Evolutionary conservation across 2,329 filamentous ascomycete genomes (phyloP).

Genomic region (Aphanocladium album): DNA sequence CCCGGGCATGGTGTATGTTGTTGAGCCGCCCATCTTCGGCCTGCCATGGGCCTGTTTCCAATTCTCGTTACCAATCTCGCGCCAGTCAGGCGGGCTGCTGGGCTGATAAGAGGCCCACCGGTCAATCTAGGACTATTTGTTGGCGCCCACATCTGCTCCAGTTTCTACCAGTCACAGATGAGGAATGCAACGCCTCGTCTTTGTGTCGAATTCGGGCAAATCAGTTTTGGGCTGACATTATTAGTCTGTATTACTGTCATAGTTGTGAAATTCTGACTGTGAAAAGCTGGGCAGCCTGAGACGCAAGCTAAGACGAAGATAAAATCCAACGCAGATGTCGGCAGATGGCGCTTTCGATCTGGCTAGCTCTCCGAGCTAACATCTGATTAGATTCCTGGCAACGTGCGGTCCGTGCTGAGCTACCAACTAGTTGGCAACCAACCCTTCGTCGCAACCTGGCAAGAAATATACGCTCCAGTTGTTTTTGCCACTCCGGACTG

Average conservation of each 20-base stretch:
- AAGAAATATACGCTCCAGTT: no score
- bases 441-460: no score
- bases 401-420: not conserved
- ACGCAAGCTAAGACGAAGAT: not conserved
- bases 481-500: no score
- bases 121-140: constrained; percentile 4
- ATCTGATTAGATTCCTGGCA: constrained; percentile 6
- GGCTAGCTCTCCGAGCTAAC: not conserved
- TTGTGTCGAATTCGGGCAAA: not conserved
- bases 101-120: constrained; percentile 10
- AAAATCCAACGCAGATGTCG: not conserved
- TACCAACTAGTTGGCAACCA: no score
- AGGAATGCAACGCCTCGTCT: no score
- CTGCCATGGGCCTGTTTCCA: not conserved
- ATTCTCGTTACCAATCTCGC: constrained; percentile 2
- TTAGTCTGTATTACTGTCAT: not conserved
- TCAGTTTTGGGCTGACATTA: not conserved
- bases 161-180: not conserved
- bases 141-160: not conserved
- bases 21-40: constrained; percentile 6
- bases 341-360: not conserved
- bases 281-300: not conserved
- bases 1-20: not conserved
- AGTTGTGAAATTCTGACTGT: not conserved
- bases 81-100: not conserved